Conservation (phyloP, 1,284 basidiomycete genomes). For the Sanghuangporus weigelae region DNA sequence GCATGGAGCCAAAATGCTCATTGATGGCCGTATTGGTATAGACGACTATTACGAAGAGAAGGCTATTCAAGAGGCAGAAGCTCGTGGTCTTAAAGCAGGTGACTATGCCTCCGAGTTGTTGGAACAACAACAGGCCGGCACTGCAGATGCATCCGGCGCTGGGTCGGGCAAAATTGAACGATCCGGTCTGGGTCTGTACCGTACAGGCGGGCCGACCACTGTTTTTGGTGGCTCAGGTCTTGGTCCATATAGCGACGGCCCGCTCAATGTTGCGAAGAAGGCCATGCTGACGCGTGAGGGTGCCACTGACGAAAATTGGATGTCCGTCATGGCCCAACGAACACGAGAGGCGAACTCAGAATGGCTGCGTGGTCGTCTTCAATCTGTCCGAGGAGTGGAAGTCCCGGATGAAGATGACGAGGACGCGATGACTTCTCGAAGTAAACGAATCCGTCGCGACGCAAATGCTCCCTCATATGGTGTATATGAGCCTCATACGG, state of each 20-base stretch:
- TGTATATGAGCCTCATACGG: conserved; percentile 70
- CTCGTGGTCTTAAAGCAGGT: conserved; percentile 68
- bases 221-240: conserved; percentile 78
- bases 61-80: conserved; percentile 63
- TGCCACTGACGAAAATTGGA: conserved; percentile 85
- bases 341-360: conserved; percentile 58
- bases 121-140: conserved; percentile 53
- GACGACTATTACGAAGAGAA: conserved; percentile 96
- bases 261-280: conserved; percentile 73
- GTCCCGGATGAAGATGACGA: conserved; percentile 21
- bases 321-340: conserved; percentile 68
- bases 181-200: conserved; percentile 59
- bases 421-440: conserved; percentile 23
- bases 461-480: conserved; percentile 40
- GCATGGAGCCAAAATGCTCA: conserved; percentile 87
- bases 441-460: conserved; percentile 30
- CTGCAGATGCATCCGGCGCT: conserved; percentile 37
- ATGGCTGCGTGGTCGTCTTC: conserved; percentile 57
- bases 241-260: conserved; percentile 82
- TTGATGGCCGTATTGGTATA: conserved; percentile 84
- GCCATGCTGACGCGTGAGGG: conserved; percentile 65
- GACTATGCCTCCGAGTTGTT: conserved; percentile 75
- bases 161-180: conserved; percentile 36
- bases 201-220: conserved; percentile 81
- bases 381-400: conserved; percentile 44